Base-by-base conservation (phyloP, 2,329 filamentous ascomycete species). In the Eutypa lata region DNA sequence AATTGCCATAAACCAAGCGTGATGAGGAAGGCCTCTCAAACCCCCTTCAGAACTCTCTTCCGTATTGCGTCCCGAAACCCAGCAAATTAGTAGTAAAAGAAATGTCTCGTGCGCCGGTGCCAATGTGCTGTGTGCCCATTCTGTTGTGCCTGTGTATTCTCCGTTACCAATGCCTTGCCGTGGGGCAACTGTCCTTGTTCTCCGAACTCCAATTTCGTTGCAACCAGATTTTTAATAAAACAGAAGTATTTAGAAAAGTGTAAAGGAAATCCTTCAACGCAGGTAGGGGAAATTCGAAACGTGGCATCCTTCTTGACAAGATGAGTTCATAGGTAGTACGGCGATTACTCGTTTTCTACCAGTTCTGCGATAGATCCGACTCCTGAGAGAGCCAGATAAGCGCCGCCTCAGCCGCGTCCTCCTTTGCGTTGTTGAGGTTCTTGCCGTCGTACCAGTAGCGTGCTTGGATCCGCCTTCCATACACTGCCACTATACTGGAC, bases 381-480 rank as follows among this genome's bases (percentile, higher is more conserved):
- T 68, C 68, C 52, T 55, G 60, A 44, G 60, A 73, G 51, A 89
- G 70, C 72, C 78, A 81, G 65, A 78, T 81, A 55, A 89, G 71
- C 24, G 91, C 91, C 56, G 88, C 81, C 72, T 96, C 90, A 59
- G 91, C 91, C n/a, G 90, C 91, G 68, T 96, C 91, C 71, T 96
- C 91, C 72, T 84, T 87, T 53, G 91, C 91, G 66, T 95, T 95
- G 76, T 92, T 84, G 70, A 93, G 79, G 67, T 90, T 91, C 68
- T 90, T 85, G 56, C 91, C 91, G 70, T 95, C 91, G 73, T 96
- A 96, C 90, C 90, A 96, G 73, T 85, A 96, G 57, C 90, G 83
- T 46, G 91, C 91, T n/a, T 79, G 68, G 63, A 90, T 80, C 46
- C 74, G 79, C 48, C 79, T 74, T 50, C 86, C 86, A 61, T 82